Conservation (phyloP, 2,329 filamentous ascomycete genomes). For the Alternaria sp. region DNA sequence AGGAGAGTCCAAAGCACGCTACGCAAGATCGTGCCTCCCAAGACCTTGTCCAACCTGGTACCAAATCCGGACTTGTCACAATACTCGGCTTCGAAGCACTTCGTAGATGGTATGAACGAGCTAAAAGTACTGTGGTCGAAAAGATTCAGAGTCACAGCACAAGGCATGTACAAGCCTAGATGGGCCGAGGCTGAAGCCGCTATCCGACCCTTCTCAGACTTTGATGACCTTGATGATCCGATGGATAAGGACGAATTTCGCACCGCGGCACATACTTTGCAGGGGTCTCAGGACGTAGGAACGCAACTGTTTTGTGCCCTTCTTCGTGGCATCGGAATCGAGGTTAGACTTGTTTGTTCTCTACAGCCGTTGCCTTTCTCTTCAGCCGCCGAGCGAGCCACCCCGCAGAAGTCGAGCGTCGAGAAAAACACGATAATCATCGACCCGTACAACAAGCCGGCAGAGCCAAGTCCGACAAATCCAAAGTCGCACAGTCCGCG, state of each 20-base stretch:
- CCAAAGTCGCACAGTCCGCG: constrained; percentile 33
- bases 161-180: constrained; percentile 55
- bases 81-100: constrained; percentile 76
- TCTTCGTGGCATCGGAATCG: constrained; percentile 81
- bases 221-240: constrained; percentile 70
- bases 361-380: constrained; percentile 81
- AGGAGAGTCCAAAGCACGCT: constrained; percentile 66
- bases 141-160: constrained; percentile 73
- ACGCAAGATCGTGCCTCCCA: constrained; percentile 67
- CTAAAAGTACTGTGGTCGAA: constrained; percentile 71
- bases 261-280: constrained; percentile 70
- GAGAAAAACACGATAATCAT: constrained; percentile 38
- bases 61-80: constrained; percentile 73
- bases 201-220: constrained; percentile 61
- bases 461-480: constrained; percentile 29
- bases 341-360: constrained; percentile 86
- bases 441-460: constrained; percentile 44
- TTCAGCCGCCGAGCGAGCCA: constrained; percentile 48
- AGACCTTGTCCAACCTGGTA: constrained; percentile 72
- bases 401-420: constrained; percentile 35
- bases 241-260: constrained; percentile 77
- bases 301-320: constrained; percentile 91
- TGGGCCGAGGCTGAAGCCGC: constrained; percentile 75
- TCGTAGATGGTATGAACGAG: constrained; percentile 80
- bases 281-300: constrained; percentile 87